These are phyloP conservation scores for Phytophthora sansomeana DNA, from an alignment of 352 stramenopile species.

Conservation along the genomic window DNA sequence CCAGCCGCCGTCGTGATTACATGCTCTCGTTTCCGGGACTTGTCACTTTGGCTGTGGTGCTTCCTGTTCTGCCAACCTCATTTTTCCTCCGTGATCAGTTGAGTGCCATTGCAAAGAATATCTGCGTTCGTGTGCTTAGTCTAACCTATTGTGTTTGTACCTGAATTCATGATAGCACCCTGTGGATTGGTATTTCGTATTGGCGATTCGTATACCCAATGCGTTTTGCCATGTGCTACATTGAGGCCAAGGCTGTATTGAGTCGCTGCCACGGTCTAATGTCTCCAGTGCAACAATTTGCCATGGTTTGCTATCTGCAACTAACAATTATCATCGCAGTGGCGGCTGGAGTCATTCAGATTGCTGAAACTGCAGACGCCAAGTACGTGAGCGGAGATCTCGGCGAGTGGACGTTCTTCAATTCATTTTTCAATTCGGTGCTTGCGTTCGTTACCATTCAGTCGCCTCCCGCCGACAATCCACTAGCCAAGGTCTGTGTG, in stretches of 20 bases:
- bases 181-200: slow-evolving; percentile 74
- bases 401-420: slow-evolving; percentile 89
- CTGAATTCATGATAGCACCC: slow-evolving; percentile 44
- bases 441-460: slow-evolving; percentile 88
- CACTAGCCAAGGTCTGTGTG: slow-evolving; percentile 79
- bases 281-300: slow-evolving; percentile 83
- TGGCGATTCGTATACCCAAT: slow-evolving; percentile 86
- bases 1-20: slow-evolving; percentile 71
- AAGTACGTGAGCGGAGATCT: slow-evolving; percentile 49
- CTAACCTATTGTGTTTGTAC: neutral
- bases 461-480: slow-evolving; percentile 81
- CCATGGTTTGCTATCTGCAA: slow-evolving; percentile 81
- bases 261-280: slow-evolving; percentile 79
- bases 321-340: slow-evolving; percentile 79
- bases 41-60: slow-evolving; percentile 68
- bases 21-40: slow-evolving; percentile 66
- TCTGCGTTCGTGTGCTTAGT: neutral
- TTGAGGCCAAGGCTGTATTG: slow-evolving; percentile 75
- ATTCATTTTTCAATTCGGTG: slow-evolving; percentile 88
- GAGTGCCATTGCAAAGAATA: slow-evolving; percentile 21
- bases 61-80: slow-evolving; percentile 75
- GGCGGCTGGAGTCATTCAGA: slow-evolving; percentile 83
- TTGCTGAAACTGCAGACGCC: slow-evolving; percentile 74
- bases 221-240: slow-evolving; percentile 84
- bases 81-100: slow-evolving; percentile 80